Percentiles rank a stretch among this genome's conserved stretches.
Conservation (phyloP, 805 yeast genomes). For the Spathaspora sp. region DNA sequence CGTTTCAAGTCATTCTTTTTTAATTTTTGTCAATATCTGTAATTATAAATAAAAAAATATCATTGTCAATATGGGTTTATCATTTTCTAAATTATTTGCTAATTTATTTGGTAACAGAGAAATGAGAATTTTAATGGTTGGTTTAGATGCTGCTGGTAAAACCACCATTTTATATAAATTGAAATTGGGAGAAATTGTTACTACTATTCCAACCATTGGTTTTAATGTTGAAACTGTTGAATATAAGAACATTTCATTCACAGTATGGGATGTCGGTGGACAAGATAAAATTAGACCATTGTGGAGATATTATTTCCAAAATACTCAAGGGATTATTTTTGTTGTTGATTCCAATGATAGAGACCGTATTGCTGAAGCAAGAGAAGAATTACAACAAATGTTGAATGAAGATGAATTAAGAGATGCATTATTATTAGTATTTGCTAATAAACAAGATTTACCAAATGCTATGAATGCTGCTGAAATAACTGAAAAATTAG, state of each 20-base stretch:
- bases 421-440: slow-evolving; percentile 90
- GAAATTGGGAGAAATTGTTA: slow-evolving; percentile 92
- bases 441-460: slow-evolving; percentile 98
- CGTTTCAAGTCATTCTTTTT: background rate
- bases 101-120: slow-evolving; percentile 97
- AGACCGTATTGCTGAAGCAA: slow-evolving; percentile 96
- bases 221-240: slow-evolving; percentile 97
- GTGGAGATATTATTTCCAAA: slow-evolving; percentile 99
- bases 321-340: slow-evolving; percentile 97
- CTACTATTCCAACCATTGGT: slow-evolving; percentile 95
- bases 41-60: background rate
- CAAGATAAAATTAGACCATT: slow-evolving; percentile 98
- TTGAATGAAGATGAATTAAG: slow-evolving; percentile 97
- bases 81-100: slow-evolving; percentile 88
- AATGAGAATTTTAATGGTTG: slow-evolving; percentile 98
- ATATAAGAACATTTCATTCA: slow-evolving; percentile 93
- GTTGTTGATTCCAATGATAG: slow-evolving; percentile 98
- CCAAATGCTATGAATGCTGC: slow-evolving; percentile 99
- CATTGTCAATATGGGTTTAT: slow-evolving; percentile 71
- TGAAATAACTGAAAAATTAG: slow-evolving; percentile 95
- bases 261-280: slow-evolving; percentile 99
- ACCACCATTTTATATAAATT: slow-evolving; percentile 93
- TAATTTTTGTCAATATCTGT: background rate
- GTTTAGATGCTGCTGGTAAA: slow-evolving; percentile 98
- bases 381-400: slow-evolving; percentile 98